Base-by-base conservation (phyloP, 495 filamentous ascomycete genomes). In the Penicillium tannophilum region DNA sequence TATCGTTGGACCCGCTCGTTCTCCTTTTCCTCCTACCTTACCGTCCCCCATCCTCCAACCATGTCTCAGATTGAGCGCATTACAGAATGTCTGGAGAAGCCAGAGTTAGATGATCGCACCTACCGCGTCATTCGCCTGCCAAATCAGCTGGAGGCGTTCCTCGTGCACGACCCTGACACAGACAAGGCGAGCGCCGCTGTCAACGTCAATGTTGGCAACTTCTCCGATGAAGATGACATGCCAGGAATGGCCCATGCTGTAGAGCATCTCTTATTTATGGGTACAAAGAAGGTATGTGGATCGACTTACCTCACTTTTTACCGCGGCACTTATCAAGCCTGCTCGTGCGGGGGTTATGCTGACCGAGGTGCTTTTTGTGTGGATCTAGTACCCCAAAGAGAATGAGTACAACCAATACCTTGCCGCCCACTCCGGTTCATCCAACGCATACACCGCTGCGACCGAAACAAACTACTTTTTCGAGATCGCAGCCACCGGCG, bases 391-490 rank as follows among this genome's bases (percentile, higher is more conserved):
- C 68, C 94, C 94, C 16, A 84, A 85, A 73, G 94, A 99, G 76
- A 99, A 99, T 70, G 94, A 85, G 58, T 99, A 99, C 78, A 91
- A 90, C 61, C 87, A 92, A 69, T 99, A 95, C 68, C 84, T 99
- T 47, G 88, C 92, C 41, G 80, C 88, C 31, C 88, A 96, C 71
- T 96, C 91, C 8, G 94, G 94, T 14, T 84, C 87, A 52, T 96
- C 93, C 19, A 99, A 99, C 72, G 94, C 94, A 10, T 98, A 94
- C 70, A 99, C 94, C 2, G 92, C 88, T 20, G 77, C 90, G 2
- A 97, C 93, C 2, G 93, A 92, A 58, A 99, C 95, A 43, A 98
- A 98, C 75, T 99, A 96, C 72, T 97, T 91, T 76, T 99, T 98
- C 68, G 94, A 99, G 65, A 88, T 98, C 49, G 90, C 90, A 1